Evolutionary conservation across 139 green algal species (phyloP), one percentile per base, ranked within the genome.

Genomic region (Micromonas commoda): DNA sequence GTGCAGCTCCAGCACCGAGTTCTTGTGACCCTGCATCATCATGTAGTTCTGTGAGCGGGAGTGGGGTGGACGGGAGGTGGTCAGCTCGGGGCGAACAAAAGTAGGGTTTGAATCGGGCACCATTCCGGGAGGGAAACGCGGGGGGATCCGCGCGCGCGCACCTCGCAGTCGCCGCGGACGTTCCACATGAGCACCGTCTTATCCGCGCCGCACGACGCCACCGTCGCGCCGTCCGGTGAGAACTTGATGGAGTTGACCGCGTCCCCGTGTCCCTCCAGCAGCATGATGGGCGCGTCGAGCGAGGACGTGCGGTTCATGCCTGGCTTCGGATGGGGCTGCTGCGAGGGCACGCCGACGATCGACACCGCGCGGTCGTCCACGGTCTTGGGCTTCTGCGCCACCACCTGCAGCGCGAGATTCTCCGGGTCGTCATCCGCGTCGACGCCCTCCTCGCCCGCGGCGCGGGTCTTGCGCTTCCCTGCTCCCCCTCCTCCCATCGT

Each of bases 11-110:
- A 97, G 77, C 21, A 99, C 84, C 2, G 91, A 92, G 68, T 97
- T 98, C 37, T 92, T 93, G 84, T 98, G 94, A 23, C 95, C 94
- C 80, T 86, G 84, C 31, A 98, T 70, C 37, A 97, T 82, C 84
- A 91, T 89, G 81, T 88, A 98, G 82, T 98, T 98, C 2, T 66
- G 45, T 16, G 45, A 57, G 45, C 45, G 45, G 45, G 45, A 57
- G 45, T 9, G 45, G 45, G 45, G 16, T 16, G 45, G 45, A 57
- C 9, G 45, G 16, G 45, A 16, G 45, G 45, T 57, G 45, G 45
- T 9, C 9, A 16, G 45, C 9, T 9, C 9, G 45, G 45, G 45
- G 16, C 45, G 45, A 57, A 57, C 45, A 16, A 9, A 23, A 57
- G 45, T 57, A 57, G 45, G 45, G 45, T 57, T 57, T 57, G 45